Evolutionary conservation across 768 basidiomycete species (phyloP), one percentile per base, ranked within the genome.

Genomic region (Boletus coccyginus): DNA sequence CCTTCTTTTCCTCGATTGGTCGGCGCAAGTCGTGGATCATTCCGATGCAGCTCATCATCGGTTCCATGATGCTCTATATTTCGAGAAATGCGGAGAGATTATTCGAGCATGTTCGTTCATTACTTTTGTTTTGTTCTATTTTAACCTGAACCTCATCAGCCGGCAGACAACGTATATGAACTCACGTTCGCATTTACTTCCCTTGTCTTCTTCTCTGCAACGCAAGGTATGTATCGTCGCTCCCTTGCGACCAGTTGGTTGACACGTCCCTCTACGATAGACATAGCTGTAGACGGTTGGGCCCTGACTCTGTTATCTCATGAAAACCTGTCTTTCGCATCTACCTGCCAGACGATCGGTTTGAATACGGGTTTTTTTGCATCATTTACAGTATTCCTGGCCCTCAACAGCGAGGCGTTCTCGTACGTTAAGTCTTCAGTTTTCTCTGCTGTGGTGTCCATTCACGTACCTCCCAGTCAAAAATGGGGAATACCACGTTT

Each of bases 11-110:
- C 38, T 87, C 84, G 41, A 62, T 95, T 59, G 97, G 97, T n/a
- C 87, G 97, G 48, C 81, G 97, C 60, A 99, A 98, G 73, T 94
- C 92, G 58, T 99, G 97, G 97, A 98, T 99, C 62, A 88, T 98
- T 59, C 97, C 97, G 43, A 97, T 99, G 81, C 97, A 99, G 70
- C 70, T 87, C 33, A 84, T 94, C 60, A 90, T 98, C 48, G 97
- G 94, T 41, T 78, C 82, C 41, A 75, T 94, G 56, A 91, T 92
- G 89, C 65, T 91, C 38, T 86, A 85, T 64, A 86, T 92, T 57
- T 89, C 90, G 7, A 69, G 82, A 52, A 84, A 88, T 62, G 86
- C 88, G 8, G 81, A 93, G 65, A 81, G 81, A 61, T 75, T 95
- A 60, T 81, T 97, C 72, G 84, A 89, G 55, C 82, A 90, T 65